Base-by-base conservation (phyloP, 2,329 filamentous ascomycete genomes). In the Cryphonectria nitschkei region DNA sequence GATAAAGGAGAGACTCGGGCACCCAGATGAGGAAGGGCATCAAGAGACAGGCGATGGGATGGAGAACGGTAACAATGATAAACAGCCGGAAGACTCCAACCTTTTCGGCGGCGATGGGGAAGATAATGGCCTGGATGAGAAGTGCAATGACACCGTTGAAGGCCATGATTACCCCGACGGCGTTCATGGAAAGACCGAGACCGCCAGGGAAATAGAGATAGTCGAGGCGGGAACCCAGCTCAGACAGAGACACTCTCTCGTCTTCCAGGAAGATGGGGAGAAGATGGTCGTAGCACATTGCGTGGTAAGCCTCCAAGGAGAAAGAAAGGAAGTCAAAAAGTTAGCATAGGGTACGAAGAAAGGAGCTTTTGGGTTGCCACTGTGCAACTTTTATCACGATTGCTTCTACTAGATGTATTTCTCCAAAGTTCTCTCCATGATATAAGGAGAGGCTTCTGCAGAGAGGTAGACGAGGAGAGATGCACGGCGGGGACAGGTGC, bases 181-280 rank as follows among this genome's bases (percentile, higher is more conserved):
- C 81, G 67, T 88, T 87, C 61, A 91, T 82, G 2, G 87, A 89
- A 43, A 92, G 81, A 2, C 90, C 90, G 9, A 92, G 81, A 0
- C 90, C 90, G 37, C 89, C 89, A 11, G 88, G 85, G 0, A 85
- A 88, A 77, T 87, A 85, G 56, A 92, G 83, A 1, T 79, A 82
- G 74, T 81, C 85, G 58, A 77, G 76, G n/a, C 76, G 70, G 7
- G 75, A 73, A 7, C 77, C 72, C 1, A 78, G 74, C 34, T 75
- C 73, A 1, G 75, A 75, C 58, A 79, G 72, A 74, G 7, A 82
- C 78, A 58, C 82, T 80, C 62, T 83, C 56, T 90, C 86, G 76
- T 97, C 94, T 79, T 98, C 94, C 67, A 97, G 89, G 81, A 97
- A 98, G 72, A 98, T 97, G 9, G 95, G 95, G 68, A 97, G 85